These are phyloP conservation scores for Chlamydomonas incerta DNA, from an alignment of 139 green algal species.

Conservation along the genomic window DNA sequence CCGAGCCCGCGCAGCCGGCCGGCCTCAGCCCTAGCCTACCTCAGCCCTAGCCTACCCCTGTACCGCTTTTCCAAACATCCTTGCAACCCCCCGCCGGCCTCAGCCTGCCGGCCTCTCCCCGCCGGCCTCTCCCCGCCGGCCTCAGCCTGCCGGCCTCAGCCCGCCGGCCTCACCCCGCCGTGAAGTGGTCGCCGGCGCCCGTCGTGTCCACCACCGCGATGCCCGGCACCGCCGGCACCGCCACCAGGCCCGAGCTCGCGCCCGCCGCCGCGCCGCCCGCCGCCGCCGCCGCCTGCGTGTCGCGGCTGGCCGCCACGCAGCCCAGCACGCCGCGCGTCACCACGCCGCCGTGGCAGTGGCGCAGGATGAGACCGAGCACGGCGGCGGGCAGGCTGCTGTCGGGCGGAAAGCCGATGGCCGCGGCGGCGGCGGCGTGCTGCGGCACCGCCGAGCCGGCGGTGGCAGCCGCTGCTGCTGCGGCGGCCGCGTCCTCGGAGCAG, in stretches of 20 bases:
- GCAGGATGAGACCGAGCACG: constrained; percentile 54
- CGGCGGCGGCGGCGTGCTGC: not conserved
- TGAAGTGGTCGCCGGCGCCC: constrained; percentile 79
- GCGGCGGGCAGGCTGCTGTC: constrained; percentile 6
- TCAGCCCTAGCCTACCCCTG: too few relatives aligned
- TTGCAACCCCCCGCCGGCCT: too few relatives aligned
- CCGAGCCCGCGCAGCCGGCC: too few relatives aligned
- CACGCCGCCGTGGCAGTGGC: constrained; percentile 57
- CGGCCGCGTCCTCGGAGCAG: not conserved
- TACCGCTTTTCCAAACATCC: too few relatives aligned
- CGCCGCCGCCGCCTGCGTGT: not conserved
- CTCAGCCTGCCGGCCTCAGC: not conserved
- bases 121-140: not conserved
- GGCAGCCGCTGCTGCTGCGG: not conserved
- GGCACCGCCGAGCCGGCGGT: not conserved
- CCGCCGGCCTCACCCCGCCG: constrained; percentile 47
- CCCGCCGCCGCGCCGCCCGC: not conserved
- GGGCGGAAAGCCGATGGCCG: not conserved
- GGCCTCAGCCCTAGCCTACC: too few relatives aligned
- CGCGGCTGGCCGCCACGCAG: not conserved
- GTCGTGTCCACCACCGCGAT: constrained; percentile 73
- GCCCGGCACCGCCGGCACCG: constrained; percentile 57
- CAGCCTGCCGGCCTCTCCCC: not conserved
- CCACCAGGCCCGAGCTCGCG: constrained; percentile 1
- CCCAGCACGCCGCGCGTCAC: constrained; percentile 56